These are phyloP conservation scores for Phialophora tarda DNA, from an alignment of 2,329 filamentous ascomycete genomes.

Conservation along the genomic window DNA sequence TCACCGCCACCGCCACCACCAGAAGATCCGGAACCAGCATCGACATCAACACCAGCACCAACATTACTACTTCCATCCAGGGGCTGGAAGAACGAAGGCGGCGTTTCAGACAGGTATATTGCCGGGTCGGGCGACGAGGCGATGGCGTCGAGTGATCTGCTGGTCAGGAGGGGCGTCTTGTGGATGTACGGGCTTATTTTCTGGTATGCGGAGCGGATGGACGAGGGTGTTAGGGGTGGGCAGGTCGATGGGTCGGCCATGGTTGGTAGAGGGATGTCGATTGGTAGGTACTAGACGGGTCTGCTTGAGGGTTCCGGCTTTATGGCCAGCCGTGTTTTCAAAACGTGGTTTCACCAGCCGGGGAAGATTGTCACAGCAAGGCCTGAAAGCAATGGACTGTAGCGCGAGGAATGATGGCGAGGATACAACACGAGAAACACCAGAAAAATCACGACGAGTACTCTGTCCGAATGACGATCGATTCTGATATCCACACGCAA, in stretches of 20 bases:
- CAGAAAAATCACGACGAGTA: no score
- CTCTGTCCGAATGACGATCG: no score
- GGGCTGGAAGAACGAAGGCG: conserved; percentile 43
- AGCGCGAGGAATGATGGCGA: no score
- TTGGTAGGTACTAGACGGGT: no score
- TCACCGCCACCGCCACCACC: background rate
- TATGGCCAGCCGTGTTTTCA: no score
- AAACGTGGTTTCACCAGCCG: no score
- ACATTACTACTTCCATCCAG: background rate
- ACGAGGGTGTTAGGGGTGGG: conserved; percentile 72
- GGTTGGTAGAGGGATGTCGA: no score
- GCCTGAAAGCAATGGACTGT: no score
- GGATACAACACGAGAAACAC: no score
- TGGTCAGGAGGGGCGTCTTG: conserved; percentile 81
- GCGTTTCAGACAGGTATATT: conserved; percentile 32
- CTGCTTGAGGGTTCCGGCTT: no score
- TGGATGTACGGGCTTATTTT: conserved; percentile 79
- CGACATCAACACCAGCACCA: background rate
- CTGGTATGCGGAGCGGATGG: conserved; percentile 72
- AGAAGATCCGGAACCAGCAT: background rate
- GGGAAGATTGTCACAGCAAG: no score
- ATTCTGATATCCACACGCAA: background rate
- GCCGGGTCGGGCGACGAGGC: conserved; percentile 71
- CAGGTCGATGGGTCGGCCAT: conserved; percentile 56
- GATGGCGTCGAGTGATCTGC: conserved; percentile 72